Evolutionary conservation across 768 basidiomycete species (phyloP).

Genomic region (Lactifluus subvellereus): DNA sequence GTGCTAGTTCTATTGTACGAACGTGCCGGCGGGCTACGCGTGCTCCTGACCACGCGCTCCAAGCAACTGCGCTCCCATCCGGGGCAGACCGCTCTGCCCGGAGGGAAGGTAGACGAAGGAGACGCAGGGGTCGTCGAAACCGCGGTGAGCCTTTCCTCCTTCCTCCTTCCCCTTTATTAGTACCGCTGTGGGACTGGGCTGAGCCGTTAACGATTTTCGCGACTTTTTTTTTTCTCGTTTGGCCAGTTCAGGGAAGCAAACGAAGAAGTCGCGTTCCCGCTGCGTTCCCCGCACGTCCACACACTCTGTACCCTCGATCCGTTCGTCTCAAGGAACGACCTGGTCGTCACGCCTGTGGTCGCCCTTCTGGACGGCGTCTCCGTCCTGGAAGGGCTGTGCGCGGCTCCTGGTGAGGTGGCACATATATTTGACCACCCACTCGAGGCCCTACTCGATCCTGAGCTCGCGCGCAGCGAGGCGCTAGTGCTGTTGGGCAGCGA

Average conservation of each 20-base stretch:
- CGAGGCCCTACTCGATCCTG: conserved; percentile 62
- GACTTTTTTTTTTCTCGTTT: not conserved
- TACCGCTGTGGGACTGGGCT: not conserved
- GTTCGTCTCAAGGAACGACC: conserved; percentile 56
- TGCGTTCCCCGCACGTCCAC: conserved; percentile 50
- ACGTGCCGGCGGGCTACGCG: conserved; percentile 56
- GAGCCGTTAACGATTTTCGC: not conserved
- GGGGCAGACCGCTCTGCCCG: conserved; percentile 78
- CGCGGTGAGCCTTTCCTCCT: conserved; percentile 50
- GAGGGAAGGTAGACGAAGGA: conserved; percentile 66
- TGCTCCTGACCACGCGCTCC: conserved; percentile 82
- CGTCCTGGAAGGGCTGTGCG: conserved; percentile 47
- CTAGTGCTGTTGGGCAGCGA: conserved; percentile 57
- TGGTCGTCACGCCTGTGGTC: conserved; percentile 77
- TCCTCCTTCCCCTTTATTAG: not conserved
- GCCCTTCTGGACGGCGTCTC: conserved; percentile 54
- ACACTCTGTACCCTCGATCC: conserved; percentile 59
- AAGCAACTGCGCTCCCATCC: conserved; percentile 69
- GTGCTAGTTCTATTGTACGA: conserved; percentile 80
- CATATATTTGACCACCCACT: conserved; percentile 78
- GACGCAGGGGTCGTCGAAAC: conserved; percentile 62
- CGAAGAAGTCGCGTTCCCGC: conserved; percentile 76
- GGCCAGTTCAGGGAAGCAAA: conserved; percentile 68
- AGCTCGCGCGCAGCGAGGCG: conserved; percentile 37
- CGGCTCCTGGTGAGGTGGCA: conserved; percentile 65